These are phyloP conservation scores for Abelmoschus esculentus DNA, from an alignment of 345 rosid genomes.

Conservation along the genomic window DNA sequence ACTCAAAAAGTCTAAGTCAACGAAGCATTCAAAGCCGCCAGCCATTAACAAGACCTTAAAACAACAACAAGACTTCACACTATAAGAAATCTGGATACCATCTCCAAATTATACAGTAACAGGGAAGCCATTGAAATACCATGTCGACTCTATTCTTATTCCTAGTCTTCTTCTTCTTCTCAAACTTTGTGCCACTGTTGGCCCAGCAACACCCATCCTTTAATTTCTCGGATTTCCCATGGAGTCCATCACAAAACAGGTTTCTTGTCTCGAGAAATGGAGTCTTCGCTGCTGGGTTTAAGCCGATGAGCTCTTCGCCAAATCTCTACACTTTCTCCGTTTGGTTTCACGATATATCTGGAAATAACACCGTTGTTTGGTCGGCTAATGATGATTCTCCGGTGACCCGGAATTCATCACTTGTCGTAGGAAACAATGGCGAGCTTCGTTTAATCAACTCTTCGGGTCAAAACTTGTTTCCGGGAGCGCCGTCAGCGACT, in stretches of 20 bases:
- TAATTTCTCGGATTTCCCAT: conserved; percentile 32
- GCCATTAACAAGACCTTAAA: neutral
- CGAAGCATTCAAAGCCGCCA: conserved; percentile 18
- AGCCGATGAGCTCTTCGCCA: conserved; percentile 1
- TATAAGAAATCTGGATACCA: neutral
- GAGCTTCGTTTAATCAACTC: conserved; percentile 25
- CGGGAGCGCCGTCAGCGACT: neutral
- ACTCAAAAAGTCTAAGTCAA: neutral
- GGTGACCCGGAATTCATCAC: conserved; percentile 14
- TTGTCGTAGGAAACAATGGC: conserved; percentile 22
- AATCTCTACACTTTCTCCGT: conserved; percentile 38
- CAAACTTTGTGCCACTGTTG: conserved; percentile 10
- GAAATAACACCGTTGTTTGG: conserved; percentile 30
- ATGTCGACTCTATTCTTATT: conserved; percentile 24
- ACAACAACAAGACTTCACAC: no score
- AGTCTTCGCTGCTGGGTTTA: conserved; percentile 54
- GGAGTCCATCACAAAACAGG: conserved; percentile 33
- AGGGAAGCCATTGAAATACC: neutral
- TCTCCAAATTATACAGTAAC: neutral
- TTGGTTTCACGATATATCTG: conserved; percentile 32
- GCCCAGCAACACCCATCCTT: conserved; percentile 31
- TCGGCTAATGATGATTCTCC: conserved; percentile 23
- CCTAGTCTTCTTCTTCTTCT: conserved; percentile 15
- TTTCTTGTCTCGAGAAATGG: conserved; percentile 39
- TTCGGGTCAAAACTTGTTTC: conserved; percentile 27